phyloP scores from a whole-genome alignment of 257 asterid species.

The Forsythia viridissima region DNA sequence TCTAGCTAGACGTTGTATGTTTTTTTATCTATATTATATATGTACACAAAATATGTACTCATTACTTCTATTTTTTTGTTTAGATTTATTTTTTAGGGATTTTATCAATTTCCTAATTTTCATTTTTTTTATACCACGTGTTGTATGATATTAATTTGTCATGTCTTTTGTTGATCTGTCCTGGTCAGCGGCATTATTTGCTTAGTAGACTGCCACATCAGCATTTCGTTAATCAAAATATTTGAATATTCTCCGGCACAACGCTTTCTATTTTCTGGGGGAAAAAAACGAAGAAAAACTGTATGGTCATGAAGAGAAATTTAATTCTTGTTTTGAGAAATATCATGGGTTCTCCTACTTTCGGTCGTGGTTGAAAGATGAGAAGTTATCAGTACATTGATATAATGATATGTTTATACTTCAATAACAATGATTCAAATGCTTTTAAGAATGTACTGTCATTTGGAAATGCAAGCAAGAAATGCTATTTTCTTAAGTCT shows the following conservation, averaged over 20 bases:
- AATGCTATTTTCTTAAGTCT: background rate
- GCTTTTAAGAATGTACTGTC: constrained; percentile 10
- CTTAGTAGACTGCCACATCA: background rate
- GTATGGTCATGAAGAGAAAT: background rate
- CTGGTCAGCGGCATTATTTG: background rate
- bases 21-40: too few relatives aligned
- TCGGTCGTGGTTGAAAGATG: constrained; percentile 7
- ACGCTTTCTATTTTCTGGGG: background rate
- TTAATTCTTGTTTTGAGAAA: background rate
- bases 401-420: too few relatives aligned
- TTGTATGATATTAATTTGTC: background rate
- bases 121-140: too few relatives aligned
- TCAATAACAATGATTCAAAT: background rate
- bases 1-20: background rate
- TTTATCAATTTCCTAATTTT: too few relatives aligned
- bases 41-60: background rate
- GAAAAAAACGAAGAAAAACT: background rate
- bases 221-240: background rate
- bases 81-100: background rate
- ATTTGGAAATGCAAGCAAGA: constrained; percentile 14
- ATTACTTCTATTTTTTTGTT: background rate
- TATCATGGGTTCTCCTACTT: background rate
- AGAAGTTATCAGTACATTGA: constrained; percentile 1
- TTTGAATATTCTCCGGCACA: background rate
- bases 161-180: background rate